Conservation (phyloP, 306 rosid genomes). For the Canavalia gladiata region DNA sequence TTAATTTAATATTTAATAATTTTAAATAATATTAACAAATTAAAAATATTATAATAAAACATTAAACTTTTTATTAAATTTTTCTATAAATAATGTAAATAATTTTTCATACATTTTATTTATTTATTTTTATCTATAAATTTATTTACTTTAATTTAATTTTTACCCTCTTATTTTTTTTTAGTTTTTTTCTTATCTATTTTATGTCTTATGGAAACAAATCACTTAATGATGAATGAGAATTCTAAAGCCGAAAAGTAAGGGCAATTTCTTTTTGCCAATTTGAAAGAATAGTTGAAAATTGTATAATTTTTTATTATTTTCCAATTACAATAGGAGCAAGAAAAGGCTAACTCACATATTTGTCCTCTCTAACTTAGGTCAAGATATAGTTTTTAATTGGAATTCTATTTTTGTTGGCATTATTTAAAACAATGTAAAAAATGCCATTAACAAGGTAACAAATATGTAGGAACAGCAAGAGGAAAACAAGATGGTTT, state of each 20-base stretch:
- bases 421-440: neutral
- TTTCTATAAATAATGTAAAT: no score
- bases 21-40: no score
- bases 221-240: neutral
- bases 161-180: no score
- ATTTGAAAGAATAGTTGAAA: neutral
- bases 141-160: no score
- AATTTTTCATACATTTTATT: no score
- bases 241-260: neutral
- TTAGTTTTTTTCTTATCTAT: no score
- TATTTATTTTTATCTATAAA: no score
- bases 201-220: no score
- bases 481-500: neutral
- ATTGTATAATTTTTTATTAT: neutral
- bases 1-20: no score
- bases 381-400: neutral
- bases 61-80: no score
- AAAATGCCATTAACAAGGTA: neutral
- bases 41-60: no score
- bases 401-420: neutral
- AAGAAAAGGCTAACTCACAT: constrained; percentile 4
- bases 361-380: constrained; percentile 35
- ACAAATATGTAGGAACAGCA: neutral
- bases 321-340: constrained; percentile 7
- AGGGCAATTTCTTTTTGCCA: neutral